Evolutionary conservation across 1,139 yeast species (phyloP).

Genomic region (Yamadazyma trypodendri): DNA sequence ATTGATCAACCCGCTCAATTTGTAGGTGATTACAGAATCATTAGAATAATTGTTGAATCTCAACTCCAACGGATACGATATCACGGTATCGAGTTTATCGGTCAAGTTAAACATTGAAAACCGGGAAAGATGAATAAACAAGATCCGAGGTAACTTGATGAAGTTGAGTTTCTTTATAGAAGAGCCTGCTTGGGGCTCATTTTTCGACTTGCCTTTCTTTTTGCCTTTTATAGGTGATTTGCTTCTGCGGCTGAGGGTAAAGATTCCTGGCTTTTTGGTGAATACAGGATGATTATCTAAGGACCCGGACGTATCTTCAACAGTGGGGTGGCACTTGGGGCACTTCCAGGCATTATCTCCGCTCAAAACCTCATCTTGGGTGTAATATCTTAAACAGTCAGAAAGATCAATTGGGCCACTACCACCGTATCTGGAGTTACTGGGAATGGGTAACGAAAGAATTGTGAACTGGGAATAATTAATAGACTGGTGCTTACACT

Average conservation of each 20-base stretch:
- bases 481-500: constrained; percentile 60
- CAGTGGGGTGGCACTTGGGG: constrained; percentile 54
- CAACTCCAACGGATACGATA: constrained; percentile 52
- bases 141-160: constrained; percentile 60
- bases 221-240: constrained; percentile 32
- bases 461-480: constrained; percentile 63
- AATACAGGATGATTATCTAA: constrained; percentile 43
- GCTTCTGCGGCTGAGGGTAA: constrained; percentile 34
- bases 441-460: constrained; percentile 67
- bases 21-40: constrained; percentile 46
- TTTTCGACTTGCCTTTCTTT: constrained; percentile 7
- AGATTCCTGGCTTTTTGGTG: constrained; percentile 33
- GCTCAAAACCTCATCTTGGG: constrained; percentile 63
- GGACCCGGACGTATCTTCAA: constrained; percentile 13
- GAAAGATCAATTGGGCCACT: constrained; percentile 41
- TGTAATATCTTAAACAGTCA: constrained; percentile 65
- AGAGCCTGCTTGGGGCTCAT: constrained; percentile 6
- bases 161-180: constrained; percentile 60
- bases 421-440: constrained; percentile 9
- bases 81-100: constrained; percentile 53
- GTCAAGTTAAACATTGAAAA: constrained; percentile 55
- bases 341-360: constrained; percentile 83
- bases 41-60: constrained; percentile 41
- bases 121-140: constrained; percentile 65
- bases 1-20: constrained; percentile 60